These are phyloP conservation scores for Xylariaceae sp. DNA, from an alignment of 2,329 filamentous ascomycete species.

Conservation along the genomic window DNA sequence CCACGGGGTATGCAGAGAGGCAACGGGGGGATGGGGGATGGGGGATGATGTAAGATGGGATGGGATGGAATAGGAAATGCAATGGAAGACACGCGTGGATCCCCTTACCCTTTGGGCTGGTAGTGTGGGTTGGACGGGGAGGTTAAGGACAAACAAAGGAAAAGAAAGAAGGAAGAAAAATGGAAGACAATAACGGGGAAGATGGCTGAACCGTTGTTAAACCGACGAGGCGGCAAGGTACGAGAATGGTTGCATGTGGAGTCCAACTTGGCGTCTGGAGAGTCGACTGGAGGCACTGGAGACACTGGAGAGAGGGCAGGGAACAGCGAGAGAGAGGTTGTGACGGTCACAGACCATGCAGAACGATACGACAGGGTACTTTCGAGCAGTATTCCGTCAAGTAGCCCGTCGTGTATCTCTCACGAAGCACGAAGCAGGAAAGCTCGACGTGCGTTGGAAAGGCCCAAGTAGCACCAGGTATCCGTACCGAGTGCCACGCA, in stretches of 20 bases:
- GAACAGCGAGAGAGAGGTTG: background rate
- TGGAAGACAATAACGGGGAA: background rate
- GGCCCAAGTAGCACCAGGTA: no score
- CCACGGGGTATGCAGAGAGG: background rate
- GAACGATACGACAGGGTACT: no score
- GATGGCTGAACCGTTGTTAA: background rate
- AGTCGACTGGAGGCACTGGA: no score
- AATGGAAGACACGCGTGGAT: constrained; percentile 1
- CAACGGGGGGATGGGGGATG: constrained; percentile 17
- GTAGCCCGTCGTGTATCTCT: no score
- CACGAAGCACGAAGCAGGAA: no score
- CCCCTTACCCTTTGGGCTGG: constrained; percentile 5
- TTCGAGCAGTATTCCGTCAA: no score
- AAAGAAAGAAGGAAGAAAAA: background rate
- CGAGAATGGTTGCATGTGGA: background rate
- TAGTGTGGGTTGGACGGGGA: background rate
- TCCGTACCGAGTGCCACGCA: no score
- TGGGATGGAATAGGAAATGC: constrained; percentile 6
- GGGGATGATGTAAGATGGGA: constrained; percentile 3
- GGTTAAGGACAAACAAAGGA: constrained; percentile 10
- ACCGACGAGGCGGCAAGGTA: constrained; percentile 1
- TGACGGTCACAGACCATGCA: background rate
- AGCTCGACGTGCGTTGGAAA: no score
- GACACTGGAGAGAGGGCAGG: no score
- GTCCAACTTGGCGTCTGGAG: background rate